Percentiles rank a stretch among this genome's conserved stretches.
Conservation (phyloP, 129 eudicot species). For the Dittrichia graveolens region DNA sequence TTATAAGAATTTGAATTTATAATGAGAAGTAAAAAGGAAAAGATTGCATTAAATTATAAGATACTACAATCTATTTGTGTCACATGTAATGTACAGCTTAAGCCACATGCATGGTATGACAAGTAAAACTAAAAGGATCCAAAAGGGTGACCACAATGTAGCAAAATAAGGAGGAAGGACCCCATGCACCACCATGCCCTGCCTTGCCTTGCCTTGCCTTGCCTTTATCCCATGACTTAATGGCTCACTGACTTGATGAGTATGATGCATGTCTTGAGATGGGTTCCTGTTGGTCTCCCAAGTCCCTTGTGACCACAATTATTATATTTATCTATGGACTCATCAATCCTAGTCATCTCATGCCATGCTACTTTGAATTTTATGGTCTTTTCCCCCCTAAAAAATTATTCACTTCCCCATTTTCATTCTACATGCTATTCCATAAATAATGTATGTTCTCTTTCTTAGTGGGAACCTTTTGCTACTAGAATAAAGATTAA, state of each 20-base stretch:
- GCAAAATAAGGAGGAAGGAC: conserved; percentile 15
- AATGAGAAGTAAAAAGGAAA: background rate
- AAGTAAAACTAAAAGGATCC: background rate
- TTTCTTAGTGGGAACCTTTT: conserved; percentile 22
- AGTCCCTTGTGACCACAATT: conserved; percentile 44
- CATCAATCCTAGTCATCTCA: conserved; percentile 26
- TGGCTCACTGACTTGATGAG: conserved; percentile 35
- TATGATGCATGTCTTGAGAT: conserved; percentile 31
- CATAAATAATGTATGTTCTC: background rate
- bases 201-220: conserved; percentile 31
- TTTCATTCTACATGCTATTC: background rate
- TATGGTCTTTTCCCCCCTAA: conserved; percentile 14
- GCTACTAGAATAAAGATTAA: conserved; percentile 14
- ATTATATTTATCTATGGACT: conserved; percentile 6
- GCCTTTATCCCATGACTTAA: conserved; percentile 40
- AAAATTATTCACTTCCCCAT: background rate
- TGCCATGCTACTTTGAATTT: conserved; percentile 23
- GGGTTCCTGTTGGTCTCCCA: conserved; percentile 32
- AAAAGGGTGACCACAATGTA: conserved; percentile 26
- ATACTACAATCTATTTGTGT: background rate
- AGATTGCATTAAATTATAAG: background rate
- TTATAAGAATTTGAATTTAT: background rate
- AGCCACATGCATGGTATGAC: conserved; percentile 14
- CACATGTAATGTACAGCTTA: conserved; percentile 9
- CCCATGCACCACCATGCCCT: conserved; percentile 30